Percentiles rank a stretch among this genome's conserved stretches.
phyloP scores from a whole-genome alignment of 805 yeast species.

The Torulaspora franciscae region DNA sequence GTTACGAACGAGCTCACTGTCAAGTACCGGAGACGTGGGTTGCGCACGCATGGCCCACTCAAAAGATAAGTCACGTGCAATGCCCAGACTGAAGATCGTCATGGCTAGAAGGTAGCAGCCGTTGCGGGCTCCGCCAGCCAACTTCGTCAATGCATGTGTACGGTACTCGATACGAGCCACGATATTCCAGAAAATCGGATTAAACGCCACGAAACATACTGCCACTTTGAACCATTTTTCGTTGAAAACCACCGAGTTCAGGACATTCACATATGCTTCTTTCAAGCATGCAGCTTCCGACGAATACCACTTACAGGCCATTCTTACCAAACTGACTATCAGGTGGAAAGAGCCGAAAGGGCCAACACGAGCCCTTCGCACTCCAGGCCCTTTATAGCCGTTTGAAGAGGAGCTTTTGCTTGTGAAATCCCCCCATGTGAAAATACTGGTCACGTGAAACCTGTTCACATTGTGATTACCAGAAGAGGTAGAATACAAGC shows the following conservation, averaged over 20 bases:
- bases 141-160: slow-evolving; percentile 67
- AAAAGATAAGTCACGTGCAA: slow-evolving; percentile 71
- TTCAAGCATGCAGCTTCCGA: slow-evolving; percentile 7
- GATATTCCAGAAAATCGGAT: slow-evolving; percentile 93
- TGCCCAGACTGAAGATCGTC: slow-evolving; percentile 80
- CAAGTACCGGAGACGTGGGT: slow-evolving; percentile 55
- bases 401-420: neutral
- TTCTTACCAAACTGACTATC: neutral
- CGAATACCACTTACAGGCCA: slow-evolving; percentile 6
- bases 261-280: slow-evolving; percentile 11
- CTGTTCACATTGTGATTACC: slow-evolving; percentile 5
- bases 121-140: slow-evolving; percentile 57
- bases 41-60: slow-evolving; percentile 69
- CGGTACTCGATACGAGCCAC: slow-evolving; percentile 85
- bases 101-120: slow-evolving; percentile 86
- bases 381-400: slow-evolving; percentile 1
- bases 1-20: slow-evolving; percentile 39
- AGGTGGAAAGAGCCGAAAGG: neutral
- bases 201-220: slow-evolving; percentile 70
- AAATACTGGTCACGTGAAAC: slow-evolving; percentile 1
- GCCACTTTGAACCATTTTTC: slow-evolving; percentile 39
- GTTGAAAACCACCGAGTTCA: slow-evolving; percentile 18
- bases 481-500: slow-evolving; percentile 1
- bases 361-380: neutral
- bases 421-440: slow-evolving; percentile 4